Base-by-base conservation (phyloP, 2,329 filamentous ascomycete species). In the Colletotrichum truncatum region DNA sequence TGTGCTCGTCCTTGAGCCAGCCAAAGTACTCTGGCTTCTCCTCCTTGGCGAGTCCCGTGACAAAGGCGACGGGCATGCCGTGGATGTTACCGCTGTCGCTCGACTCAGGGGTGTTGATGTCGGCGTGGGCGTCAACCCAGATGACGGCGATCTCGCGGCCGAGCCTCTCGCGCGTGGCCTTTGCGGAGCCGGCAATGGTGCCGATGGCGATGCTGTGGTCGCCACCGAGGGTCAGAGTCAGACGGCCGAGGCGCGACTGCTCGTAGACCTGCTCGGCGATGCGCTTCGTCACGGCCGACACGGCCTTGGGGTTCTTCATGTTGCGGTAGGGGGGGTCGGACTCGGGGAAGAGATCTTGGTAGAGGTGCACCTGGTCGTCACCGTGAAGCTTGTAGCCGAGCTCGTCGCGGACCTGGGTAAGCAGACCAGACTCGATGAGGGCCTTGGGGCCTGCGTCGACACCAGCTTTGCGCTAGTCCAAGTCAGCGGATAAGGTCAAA, bases 181-280 rank as follows among this genome's bases (percentile, higher is more conserved):
- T 93, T 34, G 94, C 93, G 1, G 91, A 93, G 39, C 96, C 96
- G 26, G 91, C 91, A 71, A 99, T 89, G 49, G 93, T 97, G 68
- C 96, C 96, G 72, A 99, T 97, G 68, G 96, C 96, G 75, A 99
- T 97, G 69, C 91, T 94, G 84, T 99, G 96, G 81, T 99, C 96
- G 57, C 96, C 96, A 61, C 96, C 96, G 9, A 99, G 89, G 0
- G 96, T 99, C 61, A 99, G 86, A 2, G 97, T 94, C 77, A 97
- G 89, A 66, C 94, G 90, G 32, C 96, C 96, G 69, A 92, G 83
- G 70, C 85, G 87, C 49, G 95, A 93, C 75, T 98, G 93, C 69
- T 88, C 84, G 84, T 98, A 98, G 53, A 97, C 93, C 81, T 98
- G 93, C 61, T 90, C 83, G 77, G 89, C 90, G 69, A 99, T 90